phyloP scores from a whole-genome alignment of 2,329 filamentous ascomycete genomes.

The Zymoseptoria tritici region DNA sequence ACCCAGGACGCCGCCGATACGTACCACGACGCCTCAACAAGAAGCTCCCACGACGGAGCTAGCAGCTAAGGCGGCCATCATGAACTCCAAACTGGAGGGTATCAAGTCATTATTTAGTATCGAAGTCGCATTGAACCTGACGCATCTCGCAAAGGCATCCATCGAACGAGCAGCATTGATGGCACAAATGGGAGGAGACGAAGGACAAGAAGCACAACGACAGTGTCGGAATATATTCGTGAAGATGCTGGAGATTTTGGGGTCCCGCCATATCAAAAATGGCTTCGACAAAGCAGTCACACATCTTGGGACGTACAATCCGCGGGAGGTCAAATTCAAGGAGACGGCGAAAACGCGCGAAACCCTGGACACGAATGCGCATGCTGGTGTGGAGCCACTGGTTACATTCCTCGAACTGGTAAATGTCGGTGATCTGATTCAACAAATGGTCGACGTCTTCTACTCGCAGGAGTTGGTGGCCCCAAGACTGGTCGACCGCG shows the following conservation, averaged over 20 bases:
- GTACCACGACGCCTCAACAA: conserved; percentile 31
- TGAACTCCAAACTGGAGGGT: conserved; percentile 88
- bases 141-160: conserved; percentile 80
- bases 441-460: conserved; percentile 98
- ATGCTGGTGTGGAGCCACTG: conserved; percentile 69
- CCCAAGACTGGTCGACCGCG: conserved; percentile 76
- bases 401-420: conserved; percentile 96
- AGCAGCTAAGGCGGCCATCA: conserved; percentile 93
- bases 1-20: conserved; percentile 7
- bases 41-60: conserved; percentile 84
- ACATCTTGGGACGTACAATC: conserved; percentile 86
- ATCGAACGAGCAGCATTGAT: conserved; percentile 81
- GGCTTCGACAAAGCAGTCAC: conserved; percentile 90
- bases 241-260: conserved; percentile 71
- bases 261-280: conserved; percentile 77
- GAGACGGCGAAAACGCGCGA: conserved; percentile 12
- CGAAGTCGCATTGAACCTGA: conserved; percentile 82
- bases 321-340: conserved; percentile 63
- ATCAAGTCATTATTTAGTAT: conserved; percentile 95
- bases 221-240: conserved; percentile 90
- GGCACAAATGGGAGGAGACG: conserved; percentile 66
- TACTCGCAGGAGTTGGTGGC: conserved; percentile 89
- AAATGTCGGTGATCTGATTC: conserved; percentile 94
- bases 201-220: conserved; percentile 71
- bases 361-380: conserved; percentile 1